These are phyloP conservation scores for Knufia fluminis DNA, from an alignment of 2,329 filamentous ascomycete species.

Conservation along the genomic window DNA sequence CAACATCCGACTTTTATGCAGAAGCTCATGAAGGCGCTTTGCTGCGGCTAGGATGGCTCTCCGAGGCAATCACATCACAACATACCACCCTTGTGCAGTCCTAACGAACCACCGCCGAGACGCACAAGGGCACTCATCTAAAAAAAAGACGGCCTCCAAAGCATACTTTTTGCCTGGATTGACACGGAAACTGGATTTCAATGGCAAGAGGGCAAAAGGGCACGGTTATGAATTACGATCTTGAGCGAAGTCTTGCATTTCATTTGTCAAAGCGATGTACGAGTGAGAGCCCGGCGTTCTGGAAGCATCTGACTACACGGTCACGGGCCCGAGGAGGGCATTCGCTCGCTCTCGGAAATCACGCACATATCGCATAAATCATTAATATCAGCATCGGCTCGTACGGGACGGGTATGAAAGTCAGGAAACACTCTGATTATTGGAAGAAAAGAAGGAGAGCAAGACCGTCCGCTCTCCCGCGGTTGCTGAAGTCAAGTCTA, in stretches of 20 bases:
- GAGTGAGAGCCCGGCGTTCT: constrained; percentile 9
- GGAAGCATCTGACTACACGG: constrained; percentile 4
- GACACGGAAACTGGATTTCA: neutral
- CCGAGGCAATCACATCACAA: neutral
- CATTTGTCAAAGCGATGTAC: constrained; percentile 9
- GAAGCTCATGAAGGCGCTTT: constrained; percentile 86
- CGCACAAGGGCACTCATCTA: neutral
- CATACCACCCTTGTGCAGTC: neutral
- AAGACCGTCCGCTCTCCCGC: neutral
- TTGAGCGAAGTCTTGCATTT: constrained; percentile 8
- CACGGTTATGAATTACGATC: constrained; percentile 8
- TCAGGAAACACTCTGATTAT: neutral
- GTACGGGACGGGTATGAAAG: neutral
- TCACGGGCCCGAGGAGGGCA: neutral
- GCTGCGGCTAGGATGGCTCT: constrained; percentile 56
- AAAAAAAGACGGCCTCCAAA: neutral
- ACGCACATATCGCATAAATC: neutral
- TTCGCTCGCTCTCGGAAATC: neutral
- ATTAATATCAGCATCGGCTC: constrained; percentile 5
- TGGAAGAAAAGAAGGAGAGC: neutral
- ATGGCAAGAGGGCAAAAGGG: neutral
- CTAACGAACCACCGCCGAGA: neutral
- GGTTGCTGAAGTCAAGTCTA: too few species aligned
- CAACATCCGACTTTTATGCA: constrained; percentile 73
- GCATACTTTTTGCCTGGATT: neutral